phyloP scores from a whole-genome alignment of 805 yeast genomes.

The Cyberlindnera nakhonratchasimensis region DNA sequence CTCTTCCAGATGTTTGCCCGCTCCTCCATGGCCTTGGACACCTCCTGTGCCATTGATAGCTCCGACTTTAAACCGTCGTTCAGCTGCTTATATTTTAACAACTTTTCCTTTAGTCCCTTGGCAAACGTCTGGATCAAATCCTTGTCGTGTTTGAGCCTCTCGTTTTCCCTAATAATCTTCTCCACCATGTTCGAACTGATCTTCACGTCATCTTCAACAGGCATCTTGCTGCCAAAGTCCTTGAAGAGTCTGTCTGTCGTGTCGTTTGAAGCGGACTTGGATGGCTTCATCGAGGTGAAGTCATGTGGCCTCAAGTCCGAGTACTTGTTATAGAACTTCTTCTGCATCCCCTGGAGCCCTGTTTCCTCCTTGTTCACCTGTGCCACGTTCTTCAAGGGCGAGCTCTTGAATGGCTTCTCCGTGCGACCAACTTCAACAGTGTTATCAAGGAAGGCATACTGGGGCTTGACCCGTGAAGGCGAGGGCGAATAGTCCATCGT shows the following conservation, averaged over 20 bases:
- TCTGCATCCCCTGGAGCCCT: conserved; percentile 18
- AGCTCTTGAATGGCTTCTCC: conserved; percentile 16
- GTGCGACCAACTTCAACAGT: conserved; percentile 24
- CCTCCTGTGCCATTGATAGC: conserved; percentile 11
- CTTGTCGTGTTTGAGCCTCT: conserved; percentile 31
- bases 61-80: conserved; percentile 26
- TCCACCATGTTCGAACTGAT: conserved; percentile 37
- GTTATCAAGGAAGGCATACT: conserved; percentile 24
- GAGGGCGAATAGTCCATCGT: conserved; percentile 29
- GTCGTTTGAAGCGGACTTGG: conserved; percentile 12
- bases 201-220: conserved; percentile 32
- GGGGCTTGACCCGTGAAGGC: conserved; percentile 22
- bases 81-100: conserved; percentile 34
- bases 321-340: conserved; percentile 22
- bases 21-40: conserved; percentile 11
- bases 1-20: conserved; percentile 16
- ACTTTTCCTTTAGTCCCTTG: conserved; percentile 32
- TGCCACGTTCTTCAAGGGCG: conserved; percentile 16
- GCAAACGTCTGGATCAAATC: conserved; percentile 32
- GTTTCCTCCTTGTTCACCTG: conserved; percentile 7
- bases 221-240: conserved; percentile 18
- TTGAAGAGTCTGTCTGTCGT: conserved; percentile 25
- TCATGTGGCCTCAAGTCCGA: conserved; percentile 22
- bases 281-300: conserved; percentile 15
- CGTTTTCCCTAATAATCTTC: conserved; percentile 35